phyloP scores from a whole-genome alignment of 257 asterid genomes.

The Solanum chilense region DNA sequence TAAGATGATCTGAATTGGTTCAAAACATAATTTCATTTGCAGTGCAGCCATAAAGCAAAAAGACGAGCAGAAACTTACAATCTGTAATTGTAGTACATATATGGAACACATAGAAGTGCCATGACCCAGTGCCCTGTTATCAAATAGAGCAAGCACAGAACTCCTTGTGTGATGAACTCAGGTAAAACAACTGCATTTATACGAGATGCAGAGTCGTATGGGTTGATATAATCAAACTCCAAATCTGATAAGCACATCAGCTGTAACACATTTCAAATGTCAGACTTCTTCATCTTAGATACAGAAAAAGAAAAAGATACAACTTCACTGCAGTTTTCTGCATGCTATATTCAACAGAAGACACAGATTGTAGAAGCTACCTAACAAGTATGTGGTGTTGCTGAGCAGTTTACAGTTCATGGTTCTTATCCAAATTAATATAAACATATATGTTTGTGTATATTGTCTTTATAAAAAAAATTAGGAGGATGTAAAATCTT shows the following conservation, averaged over 20 bases:
- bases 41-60: not conserved
- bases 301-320: not conserved
- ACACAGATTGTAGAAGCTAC: not conserved
- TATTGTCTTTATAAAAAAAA: not conserved
- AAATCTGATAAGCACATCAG: conserved; percentile 90
- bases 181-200: conserved; percentile 71
- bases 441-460: not conserved
- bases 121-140: conserved; percentile 83
- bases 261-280: conserved; percentile 31
- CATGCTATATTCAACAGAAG: not conserved
- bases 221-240: conserved; percentile 84
- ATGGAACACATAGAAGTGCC: conserved; percentile 66
- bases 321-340: not conserved
- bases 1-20: not conserved
- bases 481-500: not conserved
- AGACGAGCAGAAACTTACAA: conserved; percentile 46
- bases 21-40: not conserved
- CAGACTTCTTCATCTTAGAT: not conserved
- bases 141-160: conserved; percentile 61
- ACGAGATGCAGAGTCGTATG: conserved; percentile 79
- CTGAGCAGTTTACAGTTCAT: not conserved
- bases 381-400: not conserved
- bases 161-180: conserved; percentile 77
- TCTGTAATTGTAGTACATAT: conserved; percentile 62
- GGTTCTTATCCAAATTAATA: not conserved